Conservation (phyloP, 768 basidiomycete species). For the Leccinum uliginosum region DNA sequence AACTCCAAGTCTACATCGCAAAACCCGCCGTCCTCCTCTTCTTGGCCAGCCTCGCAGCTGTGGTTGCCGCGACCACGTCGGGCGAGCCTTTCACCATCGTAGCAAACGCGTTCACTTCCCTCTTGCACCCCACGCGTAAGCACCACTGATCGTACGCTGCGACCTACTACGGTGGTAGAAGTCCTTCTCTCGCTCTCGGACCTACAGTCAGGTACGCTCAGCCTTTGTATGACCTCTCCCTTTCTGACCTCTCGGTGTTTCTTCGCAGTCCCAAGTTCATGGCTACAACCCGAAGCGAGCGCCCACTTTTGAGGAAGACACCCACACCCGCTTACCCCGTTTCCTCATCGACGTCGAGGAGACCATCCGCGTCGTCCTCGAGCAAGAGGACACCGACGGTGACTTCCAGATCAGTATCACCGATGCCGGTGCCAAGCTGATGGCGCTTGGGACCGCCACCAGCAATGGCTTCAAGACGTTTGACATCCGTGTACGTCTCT, state of each 20-base stretch:
- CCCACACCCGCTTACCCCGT: constrained; percentile 69
- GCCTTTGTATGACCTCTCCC: constrained; percentile 20
- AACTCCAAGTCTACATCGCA: constrained; percentile 7
- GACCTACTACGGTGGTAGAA: constrained; percentile 79
- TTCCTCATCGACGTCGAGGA: constrained; percentile 98
- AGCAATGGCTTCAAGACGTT: constrained; percentile 98
- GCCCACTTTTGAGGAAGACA: constrained; percentile 75
- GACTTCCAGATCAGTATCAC: constrained; percentile 96
- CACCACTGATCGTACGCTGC: constrained; percentile 45
- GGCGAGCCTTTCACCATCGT: constrained; percentile 12
- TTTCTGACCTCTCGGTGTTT: constrained; percentile 11
- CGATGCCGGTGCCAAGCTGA: constrained; percentile 94
- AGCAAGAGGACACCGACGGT: constrained; percentile 97
- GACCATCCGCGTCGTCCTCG: constrained; percentile 91
- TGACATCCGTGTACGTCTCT: constrained; percentile 74
- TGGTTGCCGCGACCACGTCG: constrained; percentile 20
- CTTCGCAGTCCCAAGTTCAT: constrained; percentile 59
- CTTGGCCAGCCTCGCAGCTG: constrained; percentile 20
- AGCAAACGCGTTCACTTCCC: constrained; percentile 11
- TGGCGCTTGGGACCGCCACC: constrained; percentile 93
- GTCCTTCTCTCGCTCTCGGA: constrained; percentile 75
- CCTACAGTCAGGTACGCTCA: constrained; percentile 75
- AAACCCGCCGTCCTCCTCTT: constrained; percentile 13
- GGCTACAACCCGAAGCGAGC: constrained; percentile 67
- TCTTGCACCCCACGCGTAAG: constrained; percentile 25